Conservation (phyloP, 148 eudicot genomes). For the Vaccinium darrowii region DNA sequence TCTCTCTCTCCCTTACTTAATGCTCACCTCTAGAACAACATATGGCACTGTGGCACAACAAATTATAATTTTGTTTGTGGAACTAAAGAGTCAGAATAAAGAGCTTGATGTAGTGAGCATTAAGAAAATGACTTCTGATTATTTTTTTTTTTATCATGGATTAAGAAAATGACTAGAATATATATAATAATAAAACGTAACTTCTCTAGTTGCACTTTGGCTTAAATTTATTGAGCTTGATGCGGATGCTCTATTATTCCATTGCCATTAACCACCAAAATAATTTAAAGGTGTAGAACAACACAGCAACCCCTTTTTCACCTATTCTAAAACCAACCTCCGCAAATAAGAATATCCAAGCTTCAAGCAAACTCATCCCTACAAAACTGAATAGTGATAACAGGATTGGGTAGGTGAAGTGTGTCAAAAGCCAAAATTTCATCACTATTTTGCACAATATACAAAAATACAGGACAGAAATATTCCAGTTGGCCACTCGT, state of each 20-base stretch:
- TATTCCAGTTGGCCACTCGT: background rate
- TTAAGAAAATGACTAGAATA: no score
- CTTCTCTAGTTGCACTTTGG: no score
- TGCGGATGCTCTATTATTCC: background rate
- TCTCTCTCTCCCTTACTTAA: no score
- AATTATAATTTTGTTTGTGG: no score
- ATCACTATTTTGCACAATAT: background rate
- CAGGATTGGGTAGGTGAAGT: background rate
- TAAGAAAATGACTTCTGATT: no score
- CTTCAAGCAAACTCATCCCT: background rate
- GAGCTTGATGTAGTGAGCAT: no score
- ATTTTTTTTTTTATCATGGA: no score
- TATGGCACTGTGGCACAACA: no score
- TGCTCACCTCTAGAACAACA: no score
- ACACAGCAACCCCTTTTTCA: background rate
- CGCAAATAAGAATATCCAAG: background rate
- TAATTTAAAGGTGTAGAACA: background rate
- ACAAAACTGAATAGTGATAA: background rate
- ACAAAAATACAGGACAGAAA: background rate
- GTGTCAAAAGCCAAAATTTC: background rate
- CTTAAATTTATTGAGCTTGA: no score
- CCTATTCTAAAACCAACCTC: constrained; percentile 1
- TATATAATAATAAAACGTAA: no score
- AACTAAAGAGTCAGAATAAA: no score
- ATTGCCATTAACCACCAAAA: background rate